Evolutionary conservation across 768 basidiomycete genomes (phyloP).

Genomic region (Termitomyces heimii): DNA sequence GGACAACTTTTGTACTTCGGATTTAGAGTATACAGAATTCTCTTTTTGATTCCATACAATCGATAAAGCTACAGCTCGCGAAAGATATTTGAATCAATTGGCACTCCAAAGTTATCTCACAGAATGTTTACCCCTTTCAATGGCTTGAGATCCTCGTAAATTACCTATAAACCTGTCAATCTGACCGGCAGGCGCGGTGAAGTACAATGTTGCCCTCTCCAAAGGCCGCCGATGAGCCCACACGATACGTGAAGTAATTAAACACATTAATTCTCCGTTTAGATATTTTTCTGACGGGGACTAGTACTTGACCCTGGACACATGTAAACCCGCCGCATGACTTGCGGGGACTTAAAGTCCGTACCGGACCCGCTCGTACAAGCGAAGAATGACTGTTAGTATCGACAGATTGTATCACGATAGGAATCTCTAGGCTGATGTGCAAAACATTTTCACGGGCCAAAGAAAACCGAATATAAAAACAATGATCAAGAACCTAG

Average conservation of each 20-base stretch:
- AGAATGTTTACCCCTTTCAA: neutral
- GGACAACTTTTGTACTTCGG: neutral
- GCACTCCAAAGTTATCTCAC: neutral
- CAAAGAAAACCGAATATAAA: neutral
- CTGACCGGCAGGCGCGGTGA: neutral
- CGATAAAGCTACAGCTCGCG: neutral
- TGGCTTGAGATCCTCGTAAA: too few relatives aligned
- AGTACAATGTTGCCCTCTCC: too few relatives aligned
- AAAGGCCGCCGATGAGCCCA: neutral
- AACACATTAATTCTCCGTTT: neutral
- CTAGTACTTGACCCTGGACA: neutral
- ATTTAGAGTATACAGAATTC: neutral
- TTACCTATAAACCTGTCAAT: neutral
- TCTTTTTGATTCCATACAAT: neutral
- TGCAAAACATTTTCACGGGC: neutral
- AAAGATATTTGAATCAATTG: neutral
- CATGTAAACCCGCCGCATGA: neutral
- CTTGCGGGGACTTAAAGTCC: neutral
- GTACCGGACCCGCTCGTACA: too few relatives aligned
- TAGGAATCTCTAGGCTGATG: neutral
- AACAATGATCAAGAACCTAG: neutral
- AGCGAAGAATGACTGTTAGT: neutral
- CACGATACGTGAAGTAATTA: neutral
- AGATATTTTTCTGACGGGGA: neutral
- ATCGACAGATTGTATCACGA: neutral